These are phyloP conservation scores for Russula brevipes DNA, from an alignment of 768 basidiomycete species.

Conservation along the genomic window DNA sequence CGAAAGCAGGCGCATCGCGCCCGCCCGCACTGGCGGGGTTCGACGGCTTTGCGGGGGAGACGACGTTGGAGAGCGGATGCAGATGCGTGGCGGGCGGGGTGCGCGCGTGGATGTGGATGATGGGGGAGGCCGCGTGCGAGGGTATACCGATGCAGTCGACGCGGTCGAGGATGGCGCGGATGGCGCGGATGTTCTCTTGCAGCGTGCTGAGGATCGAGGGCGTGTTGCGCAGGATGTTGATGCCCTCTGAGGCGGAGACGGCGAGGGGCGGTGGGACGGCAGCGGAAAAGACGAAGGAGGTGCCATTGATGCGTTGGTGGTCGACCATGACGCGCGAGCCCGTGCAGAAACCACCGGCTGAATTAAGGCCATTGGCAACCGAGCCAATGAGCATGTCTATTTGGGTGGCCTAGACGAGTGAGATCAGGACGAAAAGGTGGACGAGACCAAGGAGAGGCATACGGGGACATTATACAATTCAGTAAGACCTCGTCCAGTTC, in stretches of 20 bases:
- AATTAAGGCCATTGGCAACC: constrained; percentile 73
- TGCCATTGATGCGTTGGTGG: constrained; percentile 97
- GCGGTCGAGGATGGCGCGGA: constrained; percentile 77
- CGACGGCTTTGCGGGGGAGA: constrained; percentile 37
- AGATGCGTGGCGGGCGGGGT: constrained; percentile 28
- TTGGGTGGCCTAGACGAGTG: constrained; percentile 36
- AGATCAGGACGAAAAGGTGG: not conserved
- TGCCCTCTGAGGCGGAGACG: constrained; percentile 81
- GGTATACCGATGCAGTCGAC: constrained; percentile 81
- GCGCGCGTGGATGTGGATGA: constrained; percentile 78
- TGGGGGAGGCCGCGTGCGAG: constrained; percentile 78
- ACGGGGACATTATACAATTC: constrained; percentile 93
- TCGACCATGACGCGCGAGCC: constrained; percentile 77
- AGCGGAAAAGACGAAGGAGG: constrained; percentile 94
- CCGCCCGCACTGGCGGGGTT: constrained; percentile 47
- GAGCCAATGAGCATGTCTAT: constrained; percentile 96
- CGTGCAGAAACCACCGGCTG: constrained; percentile 93
- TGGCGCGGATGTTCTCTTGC: constrained; percentile 72
- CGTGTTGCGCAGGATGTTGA: constrained; percentile 68
- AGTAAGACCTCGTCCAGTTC: constrained; percentile 91
- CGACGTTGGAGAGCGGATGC: constrained; percentile 24
- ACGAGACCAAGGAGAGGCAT: constrained; percentile 29
- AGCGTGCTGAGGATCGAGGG: constrained; percentile 72
- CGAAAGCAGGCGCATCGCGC: constrained; percentile 44
- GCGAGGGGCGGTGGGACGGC: constrained; percentile 87